Evolutionary conservation across 2,329 filamentous ascomycete species (phyloP).

Genomic region (Dactylonectria macrodidyma): DNA sequence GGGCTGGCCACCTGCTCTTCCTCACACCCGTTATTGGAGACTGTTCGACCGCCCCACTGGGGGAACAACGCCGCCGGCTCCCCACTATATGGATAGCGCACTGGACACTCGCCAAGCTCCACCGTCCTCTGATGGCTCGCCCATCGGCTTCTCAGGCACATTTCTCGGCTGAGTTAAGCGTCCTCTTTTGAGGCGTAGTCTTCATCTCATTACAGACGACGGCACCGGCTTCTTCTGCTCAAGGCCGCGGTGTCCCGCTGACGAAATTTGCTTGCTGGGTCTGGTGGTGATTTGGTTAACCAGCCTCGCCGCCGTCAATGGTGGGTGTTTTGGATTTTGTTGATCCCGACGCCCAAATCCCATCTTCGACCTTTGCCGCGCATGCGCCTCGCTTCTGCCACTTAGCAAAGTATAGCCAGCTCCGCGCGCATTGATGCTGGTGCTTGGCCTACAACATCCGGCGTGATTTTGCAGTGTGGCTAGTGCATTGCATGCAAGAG

Average conservation of each 20-base stretch:
- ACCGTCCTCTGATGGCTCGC: constrained; percentile 31
- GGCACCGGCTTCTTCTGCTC: constrained; percentile 38
- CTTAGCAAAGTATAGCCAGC: constrained; percentile 20
- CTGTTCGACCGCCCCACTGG: constrained; percentile 42
- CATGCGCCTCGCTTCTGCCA: constrained; percentile 29
- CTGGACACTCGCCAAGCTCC: constrained; percentile 44
- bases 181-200: constrained; percentile 36
- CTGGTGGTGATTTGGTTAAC: constrained; percentile 21
- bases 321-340: constrained; percentile 34
- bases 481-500: constrained; percentile 39
- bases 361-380: constrained; percentile 19
- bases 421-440: constrained; percentile 26
- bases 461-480: constrained; percentile 39
- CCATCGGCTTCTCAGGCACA: constrained; percentile 32
- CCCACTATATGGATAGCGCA: constrained; percentile 41
- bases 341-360: constrained; percentile 32
- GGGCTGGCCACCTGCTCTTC: constrained; percentile 34
- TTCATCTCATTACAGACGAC: constrained; percentile 33
- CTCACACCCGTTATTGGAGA: constrained; percentile 32
- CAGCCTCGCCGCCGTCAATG: constrained; percentile 42
- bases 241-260: constrained; percentile 38
- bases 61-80: constrained; percentile 39
- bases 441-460: constrained; percentile 23
- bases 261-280: constrained; percentile 35
- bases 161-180: constrained; percentile 48